phyloP scores from a whole-genome alignment of 2,329 filamentous ascomycete species.

The Penicillium sp. region DNA sequence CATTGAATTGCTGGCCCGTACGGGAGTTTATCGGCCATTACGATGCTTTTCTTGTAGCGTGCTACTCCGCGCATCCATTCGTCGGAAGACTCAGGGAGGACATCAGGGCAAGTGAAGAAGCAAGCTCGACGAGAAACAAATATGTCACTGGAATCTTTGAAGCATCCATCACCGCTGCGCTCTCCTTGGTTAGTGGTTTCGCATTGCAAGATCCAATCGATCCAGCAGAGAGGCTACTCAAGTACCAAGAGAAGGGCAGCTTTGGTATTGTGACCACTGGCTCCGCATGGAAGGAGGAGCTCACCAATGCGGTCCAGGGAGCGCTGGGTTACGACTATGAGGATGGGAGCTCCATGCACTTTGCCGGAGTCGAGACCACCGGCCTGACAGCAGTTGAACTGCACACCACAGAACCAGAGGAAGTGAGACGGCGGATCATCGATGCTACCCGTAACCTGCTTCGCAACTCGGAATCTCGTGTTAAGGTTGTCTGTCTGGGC shows the following conservation, averaged over 20 bases:
- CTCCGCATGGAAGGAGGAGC: constrained; percentile 73
- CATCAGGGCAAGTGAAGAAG: constrained; percentile 27
- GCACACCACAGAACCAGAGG: constrained; percentile 63
- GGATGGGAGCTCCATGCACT: constrained; percentile 47
- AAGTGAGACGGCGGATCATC: constrained; percentile 64
- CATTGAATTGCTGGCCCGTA: constrained; percentile 59
- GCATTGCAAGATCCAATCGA: constrained; percentile 23
- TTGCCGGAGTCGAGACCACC: constrained; percentile 78
- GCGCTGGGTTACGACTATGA: constrained; percentile 57
- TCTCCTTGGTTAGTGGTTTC: constrained; percentile 53
- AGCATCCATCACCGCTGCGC: constrained; percentile 65
- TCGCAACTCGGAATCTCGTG: constrained; percentile 43
- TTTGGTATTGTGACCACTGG: constrained; percentile 93
- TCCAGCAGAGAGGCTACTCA: constrained; percentile 18
- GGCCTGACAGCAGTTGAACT: constrained; percentile 77
- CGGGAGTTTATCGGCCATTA: constrained; percentile 47
- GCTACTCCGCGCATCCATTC: constrained; percentile 81
- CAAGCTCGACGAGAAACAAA: constrained; percentile 34
- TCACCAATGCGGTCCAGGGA: constrained; percentile 61
- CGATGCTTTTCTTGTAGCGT: constrained; percentile 81
- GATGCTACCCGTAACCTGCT: constrained; percentile 68
- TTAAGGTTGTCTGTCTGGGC: constrained; percentile 74
- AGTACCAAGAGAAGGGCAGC: constrained; percentile 40
- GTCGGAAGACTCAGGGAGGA: constrained; percentile 59
- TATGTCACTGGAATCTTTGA: constrained; percentile 84